Percentiles rank a stretch among this genome's conserved stretches.
phyloP scores from a whole-genome alignment of 176 grass and related monocot genomes.

The Lolium perenne region DNA sequence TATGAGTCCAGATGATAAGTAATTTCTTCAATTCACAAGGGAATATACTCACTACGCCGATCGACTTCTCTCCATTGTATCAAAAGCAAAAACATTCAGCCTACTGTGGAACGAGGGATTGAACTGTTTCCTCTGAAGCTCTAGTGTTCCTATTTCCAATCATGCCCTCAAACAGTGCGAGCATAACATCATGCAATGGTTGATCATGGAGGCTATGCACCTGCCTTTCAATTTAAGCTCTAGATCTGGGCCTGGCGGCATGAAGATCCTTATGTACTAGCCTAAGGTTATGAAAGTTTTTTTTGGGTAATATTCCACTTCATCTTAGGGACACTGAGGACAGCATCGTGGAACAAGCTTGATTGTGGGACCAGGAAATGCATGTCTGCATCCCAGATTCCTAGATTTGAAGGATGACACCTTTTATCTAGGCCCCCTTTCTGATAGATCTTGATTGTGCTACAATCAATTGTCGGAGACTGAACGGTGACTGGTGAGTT shows the following conservation, averaged over 20 bases:
- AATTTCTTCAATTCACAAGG: conserved; percentile 10
- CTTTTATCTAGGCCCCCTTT: conserved; percentile 35
- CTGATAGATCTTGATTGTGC: conserved; percentile 45
- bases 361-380: conserved; percentile 35
- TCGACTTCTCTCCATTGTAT: neutral
- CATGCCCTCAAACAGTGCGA: neutral
- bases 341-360: conserved; percentile 33
- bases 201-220: neutral
- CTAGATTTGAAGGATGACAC: conserved; percentile 9
- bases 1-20: neutral
- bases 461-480: conserved; percentile 10
- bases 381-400: conserved; percentile 38
- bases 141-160: neutral
- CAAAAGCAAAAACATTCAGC: neutral
- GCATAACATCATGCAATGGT: neutral
- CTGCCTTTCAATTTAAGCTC: neutral
- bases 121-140: neutral
- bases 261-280: neutral
- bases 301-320: neutral
- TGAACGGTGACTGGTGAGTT: neutral
- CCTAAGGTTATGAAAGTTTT: neutral
- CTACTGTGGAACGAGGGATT: neutral
- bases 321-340: conserved; percentile 34
- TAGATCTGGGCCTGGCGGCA: neutral
- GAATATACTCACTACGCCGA: neutral